phyloP scores from a whole-genome alignment of 2,329 filamentous ascomycete genomes.

The Penicillium polonicum region DNA sequence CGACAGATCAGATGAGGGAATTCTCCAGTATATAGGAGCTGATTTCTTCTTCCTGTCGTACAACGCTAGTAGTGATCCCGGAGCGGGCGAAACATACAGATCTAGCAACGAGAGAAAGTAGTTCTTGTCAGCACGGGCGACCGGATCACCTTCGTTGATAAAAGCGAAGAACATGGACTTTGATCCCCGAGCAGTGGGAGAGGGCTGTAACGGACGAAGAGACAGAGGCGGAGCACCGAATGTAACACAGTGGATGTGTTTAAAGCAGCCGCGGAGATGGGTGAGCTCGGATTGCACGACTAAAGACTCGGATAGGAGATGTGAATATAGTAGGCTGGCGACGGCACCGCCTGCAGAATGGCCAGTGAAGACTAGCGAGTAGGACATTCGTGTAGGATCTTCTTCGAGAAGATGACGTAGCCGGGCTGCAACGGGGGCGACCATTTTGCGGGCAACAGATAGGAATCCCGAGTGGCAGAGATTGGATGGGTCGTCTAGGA shows the following conservation, averaged over 20 bases:
- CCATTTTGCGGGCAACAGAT: conserved; percentile 71
- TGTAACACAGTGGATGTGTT: conserved; percentile 77
- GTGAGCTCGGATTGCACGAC: conserved; percentile 63
- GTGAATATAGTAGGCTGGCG: conserved; percentile 73
- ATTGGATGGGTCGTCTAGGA: conserved; percentile 76
- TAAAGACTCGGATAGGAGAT: conserved; percentile 63
- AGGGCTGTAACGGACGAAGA: conserved; percentile 65
- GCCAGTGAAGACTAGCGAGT: conserved; percentile 77
- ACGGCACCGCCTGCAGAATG: conserved; percentile 85
- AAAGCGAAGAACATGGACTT: conserved; percentile 78
- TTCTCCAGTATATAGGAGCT: conserved; percentile 8
- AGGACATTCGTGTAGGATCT: conserved; percentile 63
- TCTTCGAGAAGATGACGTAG: conserved; percentile 70
- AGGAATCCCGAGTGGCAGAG: conserved; percentile 80
- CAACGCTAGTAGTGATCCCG: conserved; percentile 30
- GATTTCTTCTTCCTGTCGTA: conserved; percentile 28
- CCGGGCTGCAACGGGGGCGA: conserved; percentile 67
- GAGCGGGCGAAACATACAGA: conserved; percentile 63
- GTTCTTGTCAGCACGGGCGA: conserved; percentile 71
- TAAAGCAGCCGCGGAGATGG: conserved; percentile 67
- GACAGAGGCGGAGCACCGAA: conserved; percentile 82
- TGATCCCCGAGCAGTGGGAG: conserved; percentile 48
- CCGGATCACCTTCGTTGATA: conserved; percentile 83
- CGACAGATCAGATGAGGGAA: conserved; percentile 11
- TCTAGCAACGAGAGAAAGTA: conserved; percentile 73